Evolutionary conservation across 805 yeast species (phyloP).

Genomic region (Lipomyces starkeyi): DNA sequence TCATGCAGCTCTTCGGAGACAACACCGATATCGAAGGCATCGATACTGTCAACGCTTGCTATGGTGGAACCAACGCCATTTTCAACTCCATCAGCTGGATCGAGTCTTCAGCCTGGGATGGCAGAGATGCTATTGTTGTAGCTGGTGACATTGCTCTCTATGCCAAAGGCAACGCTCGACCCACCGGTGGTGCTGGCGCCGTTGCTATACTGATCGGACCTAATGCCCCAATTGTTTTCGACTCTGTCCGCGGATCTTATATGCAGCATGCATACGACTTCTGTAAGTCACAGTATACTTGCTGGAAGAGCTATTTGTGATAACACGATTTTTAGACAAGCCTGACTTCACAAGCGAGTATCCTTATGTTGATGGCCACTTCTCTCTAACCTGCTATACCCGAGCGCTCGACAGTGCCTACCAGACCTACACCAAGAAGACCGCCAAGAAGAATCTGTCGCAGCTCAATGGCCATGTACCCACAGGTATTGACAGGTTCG

Average conservation of each 20-base stretch:
- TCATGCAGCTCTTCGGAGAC: slow-evolving; percentile 90
- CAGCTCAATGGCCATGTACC: slow-evolving; percentile 53
- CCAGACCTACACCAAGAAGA: slow-evolving; percentile 78
- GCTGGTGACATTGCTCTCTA: slow-evolving; percentile 98
- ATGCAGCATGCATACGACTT: slow-evolving; percentile 98
- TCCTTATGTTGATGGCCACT: slow-evolving; percentile 97
- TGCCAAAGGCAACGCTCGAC: slow-evolving; percentile 97
- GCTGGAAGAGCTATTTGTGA: neutral
- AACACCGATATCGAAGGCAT: slow-evolving; percentile 94
- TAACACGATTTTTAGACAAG: slow-evolving; percentile 46
- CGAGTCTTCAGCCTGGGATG: slow-evolving; percentile 97
- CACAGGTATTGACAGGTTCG: slow-evolving; percentile 72
- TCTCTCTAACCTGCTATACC: slow-evolving; percentile 90
- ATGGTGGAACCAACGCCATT: slow-evolving; percentile 96
- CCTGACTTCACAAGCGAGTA: slow-evolving; percentile 96
- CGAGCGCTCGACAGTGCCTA: slow-evolving; percentile 91
- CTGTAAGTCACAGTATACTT: slow-evolving; percentile 55
- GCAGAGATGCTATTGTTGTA: slow-evolving; percentile 95
- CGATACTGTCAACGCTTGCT: slow-evolving; percentile 96
- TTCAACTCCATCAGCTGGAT: slow-evolving; percentile 95
- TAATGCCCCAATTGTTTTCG: slow-evolving; percentile 95
- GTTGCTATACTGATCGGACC: slow-evolving; percentile 96
- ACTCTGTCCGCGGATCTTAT: slow-evolving; percentile 84
- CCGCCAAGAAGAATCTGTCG: slow-evolving; percentile 57
- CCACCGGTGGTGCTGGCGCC: slow-evolving; percentile 99